Conservation (phyloP, 352 stramenopile species). For the Pythium biforme region DNA sequence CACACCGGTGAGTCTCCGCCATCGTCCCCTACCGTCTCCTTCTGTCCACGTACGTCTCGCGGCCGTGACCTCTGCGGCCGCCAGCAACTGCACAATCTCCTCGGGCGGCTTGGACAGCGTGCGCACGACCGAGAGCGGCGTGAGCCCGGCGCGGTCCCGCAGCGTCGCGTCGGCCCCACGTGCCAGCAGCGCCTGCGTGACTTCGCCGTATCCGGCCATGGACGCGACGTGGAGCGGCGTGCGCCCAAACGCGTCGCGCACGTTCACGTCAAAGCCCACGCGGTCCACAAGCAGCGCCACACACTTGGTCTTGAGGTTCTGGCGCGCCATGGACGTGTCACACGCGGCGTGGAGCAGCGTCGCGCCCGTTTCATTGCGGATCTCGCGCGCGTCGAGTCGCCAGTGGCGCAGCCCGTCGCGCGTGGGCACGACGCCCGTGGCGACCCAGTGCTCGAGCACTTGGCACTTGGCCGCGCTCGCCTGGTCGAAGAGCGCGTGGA, state of each 20-base stretch:
- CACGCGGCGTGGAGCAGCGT: constrained; percentile 71
- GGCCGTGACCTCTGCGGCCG: constrained; percentile 35
- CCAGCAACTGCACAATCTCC: constrained; percentile 61
- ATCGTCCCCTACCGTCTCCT: too few species aligned
- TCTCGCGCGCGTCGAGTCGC: constrained; percentile 48
- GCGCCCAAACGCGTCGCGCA: constrained; percentile 66
- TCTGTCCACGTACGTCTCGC: constrained; percentile 19
- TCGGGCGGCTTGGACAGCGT: constrained; percentile 63
- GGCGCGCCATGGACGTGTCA: constrained; percentile 58
- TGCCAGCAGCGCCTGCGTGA: constrained; percentile 55
- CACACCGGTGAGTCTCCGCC: background rate
- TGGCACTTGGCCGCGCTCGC: constrained; percentile 52
- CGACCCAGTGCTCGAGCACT: constrained; percentile 53
- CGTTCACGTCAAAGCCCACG: constrained; percentile 73
- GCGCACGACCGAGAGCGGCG: constrained; percentile 60
- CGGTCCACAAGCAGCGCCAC: constrained; percentile 62
- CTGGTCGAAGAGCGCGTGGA: constrained; percentile 79
- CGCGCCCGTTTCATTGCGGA: constrained; percentile 66
- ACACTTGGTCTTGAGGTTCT: constrained; percentile 69
- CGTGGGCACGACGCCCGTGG: constrained; percentile 76
- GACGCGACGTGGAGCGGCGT: constrained; percentile 72
- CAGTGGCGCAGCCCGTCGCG: constrained; percentile 76
- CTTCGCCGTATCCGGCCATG: constrained; percentile 60
- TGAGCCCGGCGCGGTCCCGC: constrained; percentile 60
- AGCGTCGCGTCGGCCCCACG: constrained; percentile 45